Evolutionary conservation across 208 protist genomes (phyloP).

Genomic region (Naegleria fowleri): DNA sequence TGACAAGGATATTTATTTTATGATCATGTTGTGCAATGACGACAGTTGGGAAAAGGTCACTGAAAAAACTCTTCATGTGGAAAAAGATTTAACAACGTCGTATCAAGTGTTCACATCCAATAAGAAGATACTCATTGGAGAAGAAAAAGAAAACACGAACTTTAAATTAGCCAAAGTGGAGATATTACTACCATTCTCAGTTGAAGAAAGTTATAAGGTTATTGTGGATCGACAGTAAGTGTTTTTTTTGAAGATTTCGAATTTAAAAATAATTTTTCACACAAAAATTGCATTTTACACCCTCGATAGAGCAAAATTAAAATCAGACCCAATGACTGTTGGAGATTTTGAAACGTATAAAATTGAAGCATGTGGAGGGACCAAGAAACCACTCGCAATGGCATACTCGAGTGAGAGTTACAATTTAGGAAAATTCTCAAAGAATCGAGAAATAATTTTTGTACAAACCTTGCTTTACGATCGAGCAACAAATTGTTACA

Average conservation of each 20-base stretch:
- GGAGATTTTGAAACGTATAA: neutral
- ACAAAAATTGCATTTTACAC: neutral
- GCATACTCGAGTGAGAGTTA: neutral
- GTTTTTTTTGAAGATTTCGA: too few species aligned
- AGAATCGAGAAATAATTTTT: neutral
- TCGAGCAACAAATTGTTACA: neutral
- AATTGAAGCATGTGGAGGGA: neutral
- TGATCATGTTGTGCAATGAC: neutral
- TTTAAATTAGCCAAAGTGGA: neutral
- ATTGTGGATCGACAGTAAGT: neutral
- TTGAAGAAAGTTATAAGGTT: neutral
- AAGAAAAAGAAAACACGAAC: neutral
- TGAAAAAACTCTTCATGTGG: neutral
- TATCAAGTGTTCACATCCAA: neutral
- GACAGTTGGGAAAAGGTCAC: neutral
- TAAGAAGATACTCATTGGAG: neutral
- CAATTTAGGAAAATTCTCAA: neutral
- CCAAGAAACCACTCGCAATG: neutral
- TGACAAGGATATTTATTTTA: slow-evolving; percentile 6
- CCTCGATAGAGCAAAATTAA: neutral
- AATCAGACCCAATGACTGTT: neutral
- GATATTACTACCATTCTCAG: neutral
- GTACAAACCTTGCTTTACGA: neutral
- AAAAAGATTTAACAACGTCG: neutral
- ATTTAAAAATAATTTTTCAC: too few species aligned